Evolutionary conservation across 2,329 filamentous ascomycete species (phyloP), one percentile per base, ranked within the genome.

Genomic region (Zymoseptoria passerinii): DNA sequence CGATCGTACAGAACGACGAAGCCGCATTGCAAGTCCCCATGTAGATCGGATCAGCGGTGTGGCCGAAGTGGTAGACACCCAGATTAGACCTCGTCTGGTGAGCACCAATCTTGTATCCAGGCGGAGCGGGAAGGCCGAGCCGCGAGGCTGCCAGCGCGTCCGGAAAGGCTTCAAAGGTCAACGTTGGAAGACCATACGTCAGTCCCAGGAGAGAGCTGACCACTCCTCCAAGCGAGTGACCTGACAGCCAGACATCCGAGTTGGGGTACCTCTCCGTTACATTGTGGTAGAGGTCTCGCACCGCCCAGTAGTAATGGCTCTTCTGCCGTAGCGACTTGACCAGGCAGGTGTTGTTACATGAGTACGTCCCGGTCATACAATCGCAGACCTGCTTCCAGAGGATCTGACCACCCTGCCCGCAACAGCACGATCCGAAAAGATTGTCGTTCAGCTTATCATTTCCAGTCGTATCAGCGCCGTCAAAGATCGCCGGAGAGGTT

Each of bases 361-460:
- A 86, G 70, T 91, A 97, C 0, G 91, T 90, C 9, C 85, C 83
- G 1, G 88, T 89, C 62, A 91, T 90, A 72, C 94, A 99, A 72
- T 96, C 88, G 74, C 94, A 99, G 57, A 96, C 91, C 71, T 95
- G 88, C 61, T 89, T 86, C 87, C 91, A 96, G 16, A 91, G 84
- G 76, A 86, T 91, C 63, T 91, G 90, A 0, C 92, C 91, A 67
- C 95, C 92, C 75, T 96, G 91, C 3, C 85, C 94, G 74, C 94
- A 99, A 74, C 94, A 99, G 76, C 94, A 99, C 70, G 92, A 95
- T 76, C 96, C 96, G 75, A 95, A 96, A 8, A 99, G 80, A 71
- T 99, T 99, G 75, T 99, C 94, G 72, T 97, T 99, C 69, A 92
- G 80, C 77, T 99, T 99, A 76, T 99, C 94, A 66, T 96, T 96